Conservation (phyloP, 1,139 yeast genomes). For the Yamadazyma diddensiae region DNA sequence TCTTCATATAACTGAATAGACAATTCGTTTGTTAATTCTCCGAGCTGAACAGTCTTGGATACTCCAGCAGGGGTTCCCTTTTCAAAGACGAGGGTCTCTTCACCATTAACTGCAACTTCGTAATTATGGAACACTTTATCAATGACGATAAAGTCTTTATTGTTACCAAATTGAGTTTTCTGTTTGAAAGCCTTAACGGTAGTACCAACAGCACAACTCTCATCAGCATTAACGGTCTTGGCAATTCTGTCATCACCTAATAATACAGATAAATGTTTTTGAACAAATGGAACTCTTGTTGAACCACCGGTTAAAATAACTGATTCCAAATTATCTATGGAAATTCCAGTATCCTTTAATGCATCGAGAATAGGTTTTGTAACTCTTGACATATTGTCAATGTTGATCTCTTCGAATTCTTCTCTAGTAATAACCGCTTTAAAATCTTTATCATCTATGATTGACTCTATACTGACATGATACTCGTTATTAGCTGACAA, state of each 20-base stretch:
- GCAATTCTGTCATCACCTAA: conserved; percentile 64
- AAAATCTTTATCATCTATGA: conserved; percentile 72
- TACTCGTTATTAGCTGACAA: conserved; percentile 87
- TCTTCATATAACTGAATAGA: conserved; percentile 54
- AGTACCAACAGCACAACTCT: conserved; percentile 88
- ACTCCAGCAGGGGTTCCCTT: conserved; percentile 36
- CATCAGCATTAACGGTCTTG: conserved; percentile 95
- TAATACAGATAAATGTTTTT: conserved; percentile 51
- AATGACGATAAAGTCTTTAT: conserved; percentile 56
- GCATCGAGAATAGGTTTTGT: conserved; percentile 57
- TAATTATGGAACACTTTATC: conserved; percentile 54
- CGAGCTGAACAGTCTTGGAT: conserved; percentile 29
- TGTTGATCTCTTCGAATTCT: conserved; percentile 66
- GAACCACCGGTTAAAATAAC: conserved; percentile 89
- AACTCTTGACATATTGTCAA: conserved; percentile 43
- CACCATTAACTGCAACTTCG: conserved; percentile 32
- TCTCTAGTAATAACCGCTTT: conserved; percentile 62
- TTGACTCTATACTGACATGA: conserved; percentile 64
- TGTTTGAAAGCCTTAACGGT: conserved; percentile 71
- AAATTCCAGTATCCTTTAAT: conserved; percentile 30
- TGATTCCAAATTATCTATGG: conserved; percentile 50
- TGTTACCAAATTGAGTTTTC: conserved; percentile 49
- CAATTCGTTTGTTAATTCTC: conserved; percentile 28
- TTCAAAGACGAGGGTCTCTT: conserved; percentile 37
- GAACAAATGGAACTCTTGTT: conserved; percentile 86